phyloP scores from a whole-genome alignment of 139 green algal genomes.

The Diplosphaera chodatii region DNA sequence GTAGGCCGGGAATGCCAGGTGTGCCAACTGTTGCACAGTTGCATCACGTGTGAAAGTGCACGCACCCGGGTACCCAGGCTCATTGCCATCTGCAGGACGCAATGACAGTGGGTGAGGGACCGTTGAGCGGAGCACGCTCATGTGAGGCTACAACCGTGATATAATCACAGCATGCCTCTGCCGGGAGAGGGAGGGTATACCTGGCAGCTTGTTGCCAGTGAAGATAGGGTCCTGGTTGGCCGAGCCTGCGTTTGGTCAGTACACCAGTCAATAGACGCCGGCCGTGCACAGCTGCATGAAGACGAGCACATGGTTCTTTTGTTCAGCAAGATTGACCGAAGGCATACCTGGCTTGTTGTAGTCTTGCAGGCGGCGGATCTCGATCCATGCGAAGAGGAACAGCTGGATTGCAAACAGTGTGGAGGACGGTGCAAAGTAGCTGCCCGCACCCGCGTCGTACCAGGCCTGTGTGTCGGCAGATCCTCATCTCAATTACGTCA shows the following conservation, averaged over 20 bases:
- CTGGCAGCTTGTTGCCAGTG: conserved; percentile 34
- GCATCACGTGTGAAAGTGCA: not conserved
- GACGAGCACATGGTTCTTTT: no score
- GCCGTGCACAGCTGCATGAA: not conserved
- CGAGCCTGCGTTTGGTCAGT: conserved; percentile 1
- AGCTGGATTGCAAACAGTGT: conserved; percentile 59
- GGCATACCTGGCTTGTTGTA: conserved; percentile 22
- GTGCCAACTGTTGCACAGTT: not conserved
- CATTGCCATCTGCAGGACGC: not conserved
- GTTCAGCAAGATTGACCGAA: not conserved
- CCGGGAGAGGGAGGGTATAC: no score
- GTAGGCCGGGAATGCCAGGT: not conserved
- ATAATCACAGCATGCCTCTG: no score
- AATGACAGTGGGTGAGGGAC: no score
- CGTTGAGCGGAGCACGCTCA: no score
- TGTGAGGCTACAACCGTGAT: no score
- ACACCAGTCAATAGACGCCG: not conserved
- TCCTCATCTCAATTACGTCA: no score
- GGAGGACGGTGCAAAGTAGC: conserved; percentile 30
- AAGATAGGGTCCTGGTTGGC: conserved; percentile 57
- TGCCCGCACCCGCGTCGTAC: conserved; percentile 27
- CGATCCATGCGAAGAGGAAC: conserved; percentile 66
- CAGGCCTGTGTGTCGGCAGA: no score
- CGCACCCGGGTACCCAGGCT: conserved; percentile 4
- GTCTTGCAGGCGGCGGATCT: conserved; percentile 53